phyloP scores from a whole-genome alignment of 1,284 basidiomycete genomes.

The Rhodotorula sp. region DNA sequence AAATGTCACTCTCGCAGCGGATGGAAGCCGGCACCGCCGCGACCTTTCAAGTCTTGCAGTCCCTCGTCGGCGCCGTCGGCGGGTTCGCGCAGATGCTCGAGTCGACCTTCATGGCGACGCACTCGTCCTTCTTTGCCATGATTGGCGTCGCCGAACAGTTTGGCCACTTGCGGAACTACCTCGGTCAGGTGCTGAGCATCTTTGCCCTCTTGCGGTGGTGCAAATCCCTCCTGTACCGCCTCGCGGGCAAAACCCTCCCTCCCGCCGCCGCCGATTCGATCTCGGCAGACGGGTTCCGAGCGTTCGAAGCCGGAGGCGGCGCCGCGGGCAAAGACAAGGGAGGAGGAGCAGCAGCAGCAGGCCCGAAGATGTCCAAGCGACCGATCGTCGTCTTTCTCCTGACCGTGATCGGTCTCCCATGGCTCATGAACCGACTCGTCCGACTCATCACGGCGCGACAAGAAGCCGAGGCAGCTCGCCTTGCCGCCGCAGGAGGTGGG shows the following conservation, averaged over 20 bases:
- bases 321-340: background rate
- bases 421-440: constrained; percentile 87
- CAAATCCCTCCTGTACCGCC: constrained; percentile 54
- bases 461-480: constrained; percentile 50
- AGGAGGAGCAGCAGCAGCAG: constrained; percentile 41
- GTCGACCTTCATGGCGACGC: constrained; percentile 97
- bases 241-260: constrained; percentile 28
- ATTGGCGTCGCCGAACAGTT: constrained; percentile 97
- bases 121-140: constrained; percentile 98
- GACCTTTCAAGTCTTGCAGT: constrained; percentile 81
- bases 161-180: constrained; percentile 72
- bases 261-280: constrained; percentile 9
- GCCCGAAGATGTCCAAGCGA: constrained; percentile 62
- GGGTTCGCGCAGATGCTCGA: constrained; percentile 98
- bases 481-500: constrained; percentile 33
- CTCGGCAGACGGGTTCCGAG: constrained; percentile 38
- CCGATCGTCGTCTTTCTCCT: constrained; percentile 92
- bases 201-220: constrained; percentile 85
- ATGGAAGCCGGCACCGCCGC: constrained; percentile 46
- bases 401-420: constrained; percentile 91
- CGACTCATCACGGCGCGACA: constrained; percentile 68
- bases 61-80: constrained; percentile 91
- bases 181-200: constrained; percentile 88
- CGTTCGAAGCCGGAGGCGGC: constrained; percentile 35
- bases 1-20: constrained; percentile 70